Base-by-base conservation (phyloP, 2,329 filamentous ascomycete genomes). In the Trichoderma pleuroti region DNA sequence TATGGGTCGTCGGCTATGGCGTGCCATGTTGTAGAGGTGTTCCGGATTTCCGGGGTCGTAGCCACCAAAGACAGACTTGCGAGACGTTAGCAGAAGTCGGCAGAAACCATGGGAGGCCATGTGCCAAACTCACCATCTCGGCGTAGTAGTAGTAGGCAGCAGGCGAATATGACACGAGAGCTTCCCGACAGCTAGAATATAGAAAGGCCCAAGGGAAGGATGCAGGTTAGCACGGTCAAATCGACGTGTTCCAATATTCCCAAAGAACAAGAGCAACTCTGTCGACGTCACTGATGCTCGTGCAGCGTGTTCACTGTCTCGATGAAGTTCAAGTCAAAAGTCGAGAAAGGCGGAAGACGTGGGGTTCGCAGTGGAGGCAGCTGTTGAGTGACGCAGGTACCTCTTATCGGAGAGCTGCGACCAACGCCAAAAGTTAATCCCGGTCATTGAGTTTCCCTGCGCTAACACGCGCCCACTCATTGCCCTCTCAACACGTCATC, bases 21-120 rank as follows among this genome's bases (percentile, higher is more conserved):
- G 81, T 46, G 83, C 83, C 81, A 86, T 83, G 77, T 83, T 83
- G 77, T 83, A 84, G 76, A 86, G 82, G 71, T 84, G 80, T 34
- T 82, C 81, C n/a, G 84, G 82, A 74, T 86, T 83, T 72, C 78
- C 79, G 71, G 84, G 81, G 75, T 86, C 84, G 74, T 83, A 84
- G 60, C 79, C 82, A 56, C 80, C 82, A 72, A 78, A 82, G 70
- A 80, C 80, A 36, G 83, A 78, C 72, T 78, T 76, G 69, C 73
- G 80, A 54, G 52, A 32, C 26, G 67, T 73, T 49, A 73, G 67
- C 32, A 56, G 4, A n/a, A 4, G 24, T 14, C 30, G 12, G 21
- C 5, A 18, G 26, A 12, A 56, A 56, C 63, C 36, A 16, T 21
- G 24, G 30, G 14, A 36, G 59, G 39, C 28, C 28, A 28, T 32